Base-by-base conservation (phyloP, 108 stramenopile species). In the Fragilariopsis cylindrus region DNA sequence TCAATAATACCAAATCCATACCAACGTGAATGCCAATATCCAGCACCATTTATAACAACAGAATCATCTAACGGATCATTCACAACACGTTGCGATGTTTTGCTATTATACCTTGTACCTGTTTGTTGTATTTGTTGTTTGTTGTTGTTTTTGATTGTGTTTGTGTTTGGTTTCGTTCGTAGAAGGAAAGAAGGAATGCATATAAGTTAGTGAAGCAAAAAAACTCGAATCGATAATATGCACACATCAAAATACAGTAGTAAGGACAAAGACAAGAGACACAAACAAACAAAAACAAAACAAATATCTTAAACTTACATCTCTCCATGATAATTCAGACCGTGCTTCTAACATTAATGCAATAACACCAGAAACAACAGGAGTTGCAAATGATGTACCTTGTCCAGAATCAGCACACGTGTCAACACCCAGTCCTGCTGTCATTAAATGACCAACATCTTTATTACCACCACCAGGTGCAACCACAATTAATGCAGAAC, bases 1-100 rank as follows among this genome's bases (percentile, higher is more conserved):
- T 85, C 73, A 47, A 85, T 73, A 46, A 82, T 71, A 21, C 85
- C 85, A 77, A 85, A 85, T 5, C 85, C 85, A 69, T 82, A 82
- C 68, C 56, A 50, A 58, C 74, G 57, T 58, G 75, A 76, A 80
- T 85, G 85, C n/a, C 40, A 44, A 44, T 77, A 69, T 39, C 81
- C 81, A 11, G 78, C 85, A 5, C 43, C 78, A 48, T 85, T 85
- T 7, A 45, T 65, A 2, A 66, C 6, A 47, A 48, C 56, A 7
- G 65, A 45, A 15, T 30, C 40, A 11, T 79, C 78, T 1, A n/a
- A 9, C 3, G 19, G 5, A 57, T 70, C 70, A 3, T 58, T 4
- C 0, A 11, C 46, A n/a, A 74, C 42, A 30, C n/a, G 43, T 4
- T 39, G 63, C 6, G 85, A 67, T 15, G 78, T 82, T 9, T 15